A percentile compares a stretch with the other conserved stretches of the same genome.
Evolutionary conservation across 441 rosid species (phyloP).

Genomic region (Mallotus japonicus): DNA sequence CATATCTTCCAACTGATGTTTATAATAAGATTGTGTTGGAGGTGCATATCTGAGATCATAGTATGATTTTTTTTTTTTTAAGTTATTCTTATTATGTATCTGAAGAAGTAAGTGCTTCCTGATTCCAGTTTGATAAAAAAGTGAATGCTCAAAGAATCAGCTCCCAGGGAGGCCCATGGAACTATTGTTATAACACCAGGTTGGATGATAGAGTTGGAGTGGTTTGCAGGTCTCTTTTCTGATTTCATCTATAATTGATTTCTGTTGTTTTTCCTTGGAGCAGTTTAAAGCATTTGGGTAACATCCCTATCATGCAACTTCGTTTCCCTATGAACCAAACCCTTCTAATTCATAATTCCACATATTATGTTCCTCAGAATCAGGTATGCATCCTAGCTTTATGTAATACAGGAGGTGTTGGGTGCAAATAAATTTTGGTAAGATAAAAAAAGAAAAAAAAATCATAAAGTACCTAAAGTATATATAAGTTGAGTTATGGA

Average conservation of each 20-base stretch:
- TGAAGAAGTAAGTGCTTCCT: constrained; percentile 1
- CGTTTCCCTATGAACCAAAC: constrained; percentile 28
- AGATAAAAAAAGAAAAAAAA: background rate
- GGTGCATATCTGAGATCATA: constrained; percentile 23
- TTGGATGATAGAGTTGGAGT: constrained; percentile 13
- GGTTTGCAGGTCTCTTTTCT: constrained; percentile 6
- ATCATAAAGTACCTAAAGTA: background rate
- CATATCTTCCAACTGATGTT: constrained; percentile 33
- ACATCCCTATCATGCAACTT: constrained; percentile 29
- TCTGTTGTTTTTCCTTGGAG: constrained; percentile 6
- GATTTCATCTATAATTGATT: constrained; percentile 4
- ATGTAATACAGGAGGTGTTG: background rate
- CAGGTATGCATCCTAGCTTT: constrained; percentile 17
- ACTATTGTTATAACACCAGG: constrained; percentile 41
- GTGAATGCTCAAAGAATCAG: constrained; percentile 28
- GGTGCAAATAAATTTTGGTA: background rate
- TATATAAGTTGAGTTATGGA: background rate
- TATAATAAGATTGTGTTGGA: constrained; percentile 29
- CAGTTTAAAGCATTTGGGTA: constrained; percentile 25
- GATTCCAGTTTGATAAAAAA: constrained; percentile 36
- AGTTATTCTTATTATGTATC: background rate
- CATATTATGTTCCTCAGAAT: constrained; percentile 22
- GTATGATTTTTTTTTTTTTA: background rate
- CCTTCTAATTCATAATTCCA: constrained; percentile 30
- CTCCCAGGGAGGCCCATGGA: constrained; percentile 27